Conservation (phyloP, 2,329 filamentous ascomycete genomes). For the Clathrospora elynae region DNA sequence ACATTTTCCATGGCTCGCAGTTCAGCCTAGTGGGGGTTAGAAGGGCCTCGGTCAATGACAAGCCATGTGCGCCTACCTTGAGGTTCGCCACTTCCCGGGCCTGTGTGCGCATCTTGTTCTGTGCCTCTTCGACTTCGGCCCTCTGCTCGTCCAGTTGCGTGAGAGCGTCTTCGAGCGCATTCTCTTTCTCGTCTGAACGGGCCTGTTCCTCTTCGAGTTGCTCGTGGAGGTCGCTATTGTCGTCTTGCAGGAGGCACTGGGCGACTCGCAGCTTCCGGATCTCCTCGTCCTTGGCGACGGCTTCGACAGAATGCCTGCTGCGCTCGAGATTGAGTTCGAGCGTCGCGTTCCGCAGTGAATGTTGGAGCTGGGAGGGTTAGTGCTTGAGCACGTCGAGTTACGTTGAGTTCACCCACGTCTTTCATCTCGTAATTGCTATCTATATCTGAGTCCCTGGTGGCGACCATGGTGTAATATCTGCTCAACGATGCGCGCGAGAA, state of each 20-base stretch:
- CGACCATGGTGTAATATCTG: slow-evolving; percentile 34
- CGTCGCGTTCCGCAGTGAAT: slow-evolving; percentile 57
- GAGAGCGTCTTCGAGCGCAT: slow-evolving; percentile 56
- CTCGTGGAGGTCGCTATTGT: slow-evolving; percentile 71
- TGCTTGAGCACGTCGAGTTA: slow-evolving; percentile 6
- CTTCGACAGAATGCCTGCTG: slow-evolving; percentile 66
- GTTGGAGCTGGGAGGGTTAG: slow-evolving; percentile 49
- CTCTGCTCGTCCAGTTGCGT: slow-evolving; percentile 56
- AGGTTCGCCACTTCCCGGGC: slow-evolving; percentile 62
- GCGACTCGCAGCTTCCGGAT: slow-evolving; percentile 69
- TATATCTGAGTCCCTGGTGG: slow-evolving; percentile 33
- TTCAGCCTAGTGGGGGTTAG: slow-evolving; percentile 63
- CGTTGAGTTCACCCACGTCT: slow-evolving; percentile 38
- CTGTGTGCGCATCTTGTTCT: slow-evolving; percentile 58
- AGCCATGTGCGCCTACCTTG: slow-evolving; percentile 57
- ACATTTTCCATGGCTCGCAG: slow-evolving; percentile 69
- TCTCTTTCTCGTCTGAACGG: slow-evolving; percentile 62
- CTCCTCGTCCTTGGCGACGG: slow-evolving; percentile 76
- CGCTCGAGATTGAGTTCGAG: slow-evolving; percentile 74
- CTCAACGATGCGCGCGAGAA: slow-evolving; percentile 21
- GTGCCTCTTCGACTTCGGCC: slow-evolving; percentile 51
- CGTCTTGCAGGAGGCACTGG: slow-evolving; percentile 71
- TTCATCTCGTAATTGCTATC: slow-evolving; percentile 39
- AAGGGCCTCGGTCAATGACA: slow-evolving; percentile 46
- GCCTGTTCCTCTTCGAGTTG: slow-evolving; percentile 65